Evolutionary conservation across 2,329 filamentous ascomycete species (phyloP).

Genomic region (Fusarium robinianum): DNA sequence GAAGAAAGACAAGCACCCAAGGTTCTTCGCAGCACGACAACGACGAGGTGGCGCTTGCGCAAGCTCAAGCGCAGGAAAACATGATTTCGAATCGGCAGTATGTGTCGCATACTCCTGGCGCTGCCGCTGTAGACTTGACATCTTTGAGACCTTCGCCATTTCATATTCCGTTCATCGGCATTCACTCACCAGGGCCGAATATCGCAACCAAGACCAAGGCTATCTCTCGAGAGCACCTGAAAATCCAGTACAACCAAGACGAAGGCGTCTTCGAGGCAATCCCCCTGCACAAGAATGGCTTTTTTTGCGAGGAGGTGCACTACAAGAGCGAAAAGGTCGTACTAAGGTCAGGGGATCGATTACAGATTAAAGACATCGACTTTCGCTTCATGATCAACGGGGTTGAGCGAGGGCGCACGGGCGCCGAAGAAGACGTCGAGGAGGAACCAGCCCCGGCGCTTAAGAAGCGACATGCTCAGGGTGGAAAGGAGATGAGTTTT

Average conservation of each 20-base stretch:
- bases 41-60: slow-evolving; percentile 46
- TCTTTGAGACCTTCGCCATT: slow-evolving; percentile 64
- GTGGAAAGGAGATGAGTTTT: slow-evolving; percentile 73
- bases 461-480: slow-evolving; percentile 56
- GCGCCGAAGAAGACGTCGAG: slow-evolving; percentile 59
- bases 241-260: slow-evolving; percentile 70
- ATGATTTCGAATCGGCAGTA: slow-evolving; percentile 63
- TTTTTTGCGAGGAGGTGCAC: slow-evolving; percentile 67
- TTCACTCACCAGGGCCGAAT: slow-evolving; percentile 69
- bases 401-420: slow-evolving; percentile 60
- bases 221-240: slow-evolving; percentile 75
- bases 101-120: slow-evolving; percentile 62
- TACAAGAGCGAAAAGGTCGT: slow-evolving; percentile 60
- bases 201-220: slow-evolving; percentile 68
- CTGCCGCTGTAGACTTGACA: slow-evolving; percentile 62
- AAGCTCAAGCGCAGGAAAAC: slow-evolving; percentile 45
- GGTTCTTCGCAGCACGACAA: slow-evolving; percentile 50
- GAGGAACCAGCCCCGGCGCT: slow-evolving; percentile 49
- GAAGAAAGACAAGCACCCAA: slow-evolving; percentile 52
- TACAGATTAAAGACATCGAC: slow-evolving; percentile 73
- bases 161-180: slow-evolving; percentile 68
- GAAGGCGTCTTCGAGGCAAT: slow-evolving; percentile 67
- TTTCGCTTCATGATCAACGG: slow-evolving; percentile 72
- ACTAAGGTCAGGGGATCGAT: slow-evolving; percentile 65
- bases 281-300: slow-evolving; percentile 66